Evolutionary conservation across 352 stramenopile genomes (phyloP).

Genomic region (Phytophthora hibernalis): DNA sequence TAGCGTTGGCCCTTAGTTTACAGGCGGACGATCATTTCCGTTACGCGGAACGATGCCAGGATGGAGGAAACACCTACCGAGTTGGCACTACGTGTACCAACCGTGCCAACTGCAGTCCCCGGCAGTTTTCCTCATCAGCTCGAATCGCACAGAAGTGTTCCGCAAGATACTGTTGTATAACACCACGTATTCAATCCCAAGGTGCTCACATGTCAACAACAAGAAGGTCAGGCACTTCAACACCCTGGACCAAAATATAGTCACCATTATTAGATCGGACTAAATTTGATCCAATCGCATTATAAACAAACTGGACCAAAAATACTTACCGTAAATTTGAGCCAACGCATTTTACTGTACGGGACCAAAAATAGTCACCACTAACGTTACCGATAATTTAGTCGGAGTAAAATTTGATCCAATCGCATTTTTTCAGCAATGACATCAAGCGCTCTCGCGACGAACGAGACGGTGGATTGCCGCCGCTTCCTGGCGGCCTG

Average conservation of each 20-base stretch:
- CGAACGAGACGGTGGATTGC: constrained; percentile 45
- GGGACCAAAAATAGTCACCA: neutral
- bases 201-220: neutral
- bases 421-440: constrained; percentile 23
- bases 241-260: constrained; percentile 4
- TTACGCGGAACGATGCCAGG: neutral
- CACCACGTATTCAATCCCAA: neutral
- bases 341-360: no score
- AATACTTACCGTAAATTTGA: no score
- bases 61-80: no score
- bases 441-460: constrained; percentile 7
- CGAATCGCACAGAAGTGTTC: neutral
- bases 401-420: neutral
- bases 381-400: no score
- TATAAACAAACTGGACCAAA: neutral
- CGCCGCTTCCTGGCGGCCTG: constrained; percentile 71
- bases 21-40: neutral
- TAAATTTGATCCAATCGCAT: neutral
- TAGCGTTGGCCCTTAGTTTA: no score
- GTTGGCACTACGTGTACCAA: neutral
- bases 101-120: neutral
- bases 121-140: neutral
- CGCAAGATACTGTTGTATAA: neutral
- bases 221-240: neutral
- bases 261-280: neutral